These are phyloP conservation scores for Buxus sempervirens DNA, from an alignment of 164 flowering plant species.

Conservation along the genomic window DNA sequence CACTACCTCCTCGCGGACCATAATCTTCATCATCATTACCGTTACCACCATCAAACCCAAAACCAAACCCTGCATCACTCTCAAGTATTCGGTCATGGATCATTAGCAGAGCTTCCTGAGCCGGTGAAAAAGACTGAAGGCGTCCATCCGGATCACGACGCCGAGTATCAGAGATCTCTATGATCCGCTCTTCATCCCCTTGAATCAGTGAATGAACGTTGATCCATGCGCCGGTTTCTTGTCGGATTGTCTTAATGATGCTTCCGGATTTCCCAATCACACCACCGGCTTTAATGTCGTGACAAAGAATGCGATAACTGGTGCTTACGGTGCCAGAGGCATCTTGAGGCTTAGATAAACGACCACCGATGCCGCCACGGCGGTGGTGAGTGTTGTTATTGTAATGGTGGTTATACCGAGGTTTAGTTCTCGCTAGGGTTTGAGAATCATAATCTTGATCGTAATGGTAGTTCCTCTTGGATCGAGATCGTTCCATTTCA, in stretches of 20 bases:
- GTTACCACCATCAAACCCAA: conserved; percentile 20
- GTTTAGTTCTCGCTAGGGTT: conserved; percentile 44
- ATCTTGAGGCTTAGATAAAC: conserved; percentile 37
- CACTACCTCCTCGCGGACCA: conserved; percentile 30
- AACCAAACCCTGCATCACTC: conserved; percentile 45
- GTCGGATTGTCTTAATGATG: conserved; percentile 79
- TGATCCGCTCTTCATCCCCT: conserved; percentile 91
- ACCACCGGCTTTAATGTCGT: conserved; percentile 75
- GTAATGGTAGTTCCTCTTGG: conserved; percentile 77
- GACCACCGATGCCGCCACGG: conserved; percentile 31
- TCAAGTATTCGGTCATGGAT: conserved; percentile 91
- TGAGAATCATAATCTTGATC: conserved; percentile 74
- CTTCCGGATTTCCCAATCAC: conserved; percentile 94
- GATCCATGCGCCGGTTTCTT: conserved; percentile 97
- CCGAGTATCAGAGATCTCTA: conserved; percentile 84
- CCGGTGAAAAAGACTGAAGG: conserved; percentile 71
- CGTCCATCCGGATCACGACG: conserved; percentile 83
- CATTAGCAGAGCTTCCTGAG: conserved; percentile 82
- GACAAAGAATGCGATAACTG: conserved; percentile 77
- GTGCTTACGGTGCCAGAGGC: conserved; percentile 44
- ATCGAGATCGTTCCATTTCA: conserved; percentile 85
- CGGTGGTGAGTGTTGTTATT: conserved; percentile 34
- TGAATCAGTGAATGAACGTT: conserved; percentile 75
- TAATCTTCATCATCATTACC: conserved; percentile 47
- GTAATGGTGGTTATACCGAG: conserved; percentile 41